Evolutionary conservation across 2,329 filamentous ascomycete species (phyloP).

Genomic region (Dactylellina parvicollis): DNA sequence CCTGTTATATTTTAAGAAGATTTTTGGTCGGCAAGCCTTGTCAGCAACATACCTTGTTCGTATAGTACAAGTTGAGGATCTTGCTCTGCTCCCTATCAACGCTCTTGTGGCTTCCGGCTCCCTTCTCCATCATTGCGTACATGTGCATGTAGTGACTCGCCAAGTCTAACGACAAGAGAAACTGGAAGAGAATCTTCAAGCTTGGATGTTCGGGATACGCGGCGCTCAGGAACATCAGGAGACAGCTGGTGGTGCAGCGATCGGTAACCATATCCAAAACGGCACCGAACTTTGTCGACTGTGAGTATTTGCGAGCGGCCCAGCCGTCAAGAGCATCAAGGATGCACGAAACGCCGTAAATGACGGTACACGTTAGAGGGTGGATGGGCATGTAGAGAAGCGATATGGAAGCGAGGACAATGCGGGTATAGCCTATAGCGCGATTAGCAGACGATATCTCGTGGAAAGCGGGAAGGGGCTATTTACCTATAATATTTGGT

Average conservation of each 20-base stretch:
- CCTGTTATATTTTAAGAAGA: background rate
- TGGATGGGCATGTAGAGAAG: slow-evolving; percentile 99
- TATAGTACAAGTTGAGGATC: slow-evolving; percentile 95
- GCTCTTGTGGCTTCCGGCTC: slow-evolving; percentile 80
- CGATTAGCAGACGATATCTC: background rate
- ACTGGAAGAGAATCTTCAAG: slow-evolving; percentile 94
- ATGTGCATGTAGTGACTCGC: slow-evolving; percentile 99
- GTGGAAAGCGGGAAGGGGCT: background rate
- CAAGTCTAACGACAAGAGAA: slow-evolving; percentile 88
- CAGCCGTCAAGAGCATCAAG: slow-evolving; percentile 95
- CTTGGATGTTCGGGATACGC: slow-evolving; percentile 77
- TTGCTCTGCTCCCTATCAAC: slow-evolving; percentile 87
- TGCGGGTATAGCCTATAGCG: slow-evolving; percentile 75
- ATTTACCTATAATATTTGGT: slow-evolving; percentile 70
- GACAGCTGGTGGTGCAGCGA: slow-evolving; percentile 92
- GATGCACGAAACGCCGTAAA: slow-evolving; percentile 93
- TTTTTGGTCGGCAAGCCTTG: slow-evolving; percentile 71
- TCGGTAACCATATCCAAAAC: slow-evolving; percentile 99
- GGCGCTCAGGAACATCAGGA: slow-evolving; percentile 92
- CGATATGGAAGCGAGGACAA: slow-evolving; percentile 84
- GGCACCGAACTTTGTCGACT: slow-evolving; percentile 93
- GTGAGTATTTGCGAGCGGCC: slow-evolving; percentile 85
- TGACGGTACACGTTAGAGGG: slow-evolving; percentile 88
- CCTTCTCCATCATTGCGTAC: slow-evolving; percentile 65
- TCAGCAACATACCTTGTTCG: slow-evolving; percentile 85